Base-by-base conservation (phyloP, 169 alveolate species). In the Plasmodium malariae region DNA sequence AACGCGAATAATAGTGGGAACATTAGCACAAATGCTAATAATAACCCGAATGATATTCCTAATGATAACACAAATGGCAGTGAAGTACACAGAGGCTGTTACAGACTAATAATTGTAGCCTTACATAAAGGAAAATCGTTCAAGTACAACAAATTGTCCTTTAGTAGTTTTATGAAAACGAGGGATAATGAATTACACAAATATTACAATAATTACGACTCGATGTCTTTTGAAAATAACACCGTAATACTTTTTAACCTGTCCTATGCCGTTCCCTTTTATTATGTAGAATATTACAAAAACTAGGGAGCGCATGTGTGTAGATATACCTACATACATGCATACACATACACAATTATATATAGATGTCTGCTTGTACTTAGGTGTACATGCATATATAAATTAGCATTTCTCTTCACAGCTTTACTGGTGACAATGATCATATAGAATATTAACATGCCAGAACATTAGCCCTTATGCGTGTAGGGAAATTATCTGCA, bases 221-320 rank as follows among this genome's bases (percentile, higher is more conserved):
- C 89, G 11, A 78, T 78, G 76, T 3, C 51, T 9, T 78, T 78
- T 68, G 62, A 37, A 21, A 78, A 78, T 48, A 69, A 32, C 24
- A 26, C 40, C 19, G 89, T 78, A 36, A 68, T 78, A 34, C 89
- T 78, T 9, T 78, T 78, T 40, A 65, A 78, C 59, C 37, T 78
- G 28, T 78, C 89, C 5, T 78, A 78, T 63, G 89, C 89, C 14
- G 89, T 78, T 49, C 89, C 89, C 21, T 78, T 78, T 78, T 78
- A 78, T 54, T 78, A 78, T 67, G 63, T 78, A 43, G 89, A 78
- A 14, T 78, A 78, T 24, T 36, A 63, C 68, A 62, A 54, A 48
- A 34, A 48, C 4, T 78, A 62, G 36, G 63, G 12, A 9, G 36
- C 7, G 40, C 21, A 37, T n/a, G n/a, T n/a, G n/a, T n/a, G n/a